These are phyloP conservation scores for Amphicarpaea edgeworthii DNA, from an alignment of 306 rosid genomes.

Conservation along the genomic window DNA sequence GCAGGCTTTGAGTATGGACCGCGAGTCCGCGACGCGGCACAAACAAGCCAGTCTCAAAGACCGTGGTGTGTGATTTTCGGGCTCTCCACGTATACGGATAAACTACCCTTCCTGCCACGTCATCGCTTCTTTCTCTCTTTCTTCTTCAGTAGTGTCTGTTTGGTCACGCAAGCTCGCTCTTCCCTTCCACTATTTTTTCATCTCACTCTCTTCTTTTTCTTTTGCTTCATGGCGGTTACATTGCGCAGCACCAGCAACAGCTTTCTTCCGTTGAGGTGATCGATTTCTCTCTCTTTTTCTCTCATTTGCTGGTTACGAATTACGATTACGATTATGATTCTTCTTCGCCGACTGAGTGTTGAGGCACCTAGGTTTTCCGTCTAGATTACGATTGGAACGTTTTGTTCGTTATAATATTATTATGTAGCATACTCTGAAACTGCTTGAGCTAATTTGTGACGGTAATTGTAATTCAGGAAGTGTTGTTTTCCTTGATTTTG, in stretches of 20 bases:
- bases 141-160: conserved; percentile 4
- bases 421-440: background rate
- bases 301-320: background rate
- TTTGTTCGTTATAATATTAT: background rate
- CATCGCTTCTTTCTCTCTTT: conserved; percentile 24
- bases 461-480: background rate
- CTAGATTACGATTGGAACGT: conserved; percentile 1
- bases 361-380: conserved; percentile 44
- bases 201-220: background rate
- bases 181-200: conserved; percentile 9
- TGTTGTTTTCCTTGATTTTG: background rate
- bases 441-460: conserved; percentile 1
- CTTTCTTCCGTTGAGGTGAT: conserved; percentile 71
- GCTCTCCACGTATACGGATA: conserved; percentile 58
- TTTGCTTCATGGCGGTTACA: conserved; percentile 65
- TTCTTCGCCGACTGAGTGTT: conserved; percentile 6
- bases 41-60: background rate
- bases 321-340: conserved; percentile 6
- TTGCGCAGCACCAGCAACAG: conserved; percentile 56
- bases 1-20: too few relatives aligned
- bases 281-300: conserved; percentile 1
- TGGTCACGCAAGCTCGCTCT: conserved; percentile 16
- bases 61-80: conserved; percentile 40
- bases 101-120: conserved; percentile 47
- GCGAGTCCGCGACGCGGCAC: too few relatives aligned